Conservation (phyloP, 495 filamentous ascomycete species). For the Penicillium mononematosum region DNA sequence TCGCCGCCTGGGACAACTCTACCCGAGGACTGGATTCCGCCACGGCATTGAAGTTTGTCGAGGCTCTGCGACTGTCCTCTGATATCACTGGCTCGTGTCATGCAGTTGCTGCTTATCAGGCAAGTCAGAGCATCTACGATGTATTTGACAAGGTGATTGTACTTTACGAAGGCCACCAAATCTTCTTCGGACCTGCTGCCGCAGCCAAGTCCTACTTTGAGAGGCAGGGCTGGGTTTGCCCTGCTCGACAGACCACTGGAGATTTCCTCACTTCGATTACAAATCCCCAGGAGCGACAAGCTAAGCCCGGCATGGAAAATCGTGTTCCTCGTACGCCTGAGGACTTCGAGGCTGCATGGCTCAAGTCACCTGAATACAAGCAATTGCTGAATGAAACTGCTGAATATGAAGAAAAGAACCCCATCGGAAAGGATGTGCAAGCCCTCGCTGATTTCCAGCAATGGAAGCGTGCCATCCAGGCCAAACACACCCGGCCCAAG, state of each 20-base stretch:
- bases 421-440: constrained; percentile 14
- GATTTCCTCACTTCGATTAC: constrained; percentile 74
- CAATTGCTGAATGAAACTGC: constrained; percentile 47
- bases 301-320: constrained; percentile 57
- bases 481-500: constrained; percentile 32
- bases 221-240: constrained; percentile 55
- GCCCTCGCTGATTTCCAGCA: constrained; percentile 26
- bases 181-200: constrained; percentile 58
- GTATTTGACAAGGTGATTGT: constrained; percentile 59
- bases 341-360: constrained; percentile 63
- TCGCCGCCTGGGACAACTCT: constrained; percentile 80
- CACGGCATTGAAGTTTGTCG: constrained; percentile 68
- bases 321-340: constrained; percentile 65
- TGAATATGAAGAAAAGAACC: constrained; percentile 40
- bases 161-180: constrained; percentile 60
- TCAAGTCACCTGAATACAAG: constrained; percentile 47
- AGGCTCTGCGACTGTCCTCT: constrained; percentile 67
- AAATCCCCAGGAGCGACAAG: constrained; percentile 57
- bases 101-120: constrained; percentile 77
- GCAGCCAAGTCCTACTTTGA: constrained; percentile 59
- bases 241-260: constrained; percentile 57
- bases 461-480: constrained; percentile 28
- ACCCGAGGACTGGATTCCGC: constrained; percentile 80
- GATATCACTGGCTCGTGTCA: constrained; percentile 69
- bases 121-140: constrained; percentile 74